phyloP scores from a whole-genome alignment of 306 rosid species.

The Vachellia collinsii region DNA sequence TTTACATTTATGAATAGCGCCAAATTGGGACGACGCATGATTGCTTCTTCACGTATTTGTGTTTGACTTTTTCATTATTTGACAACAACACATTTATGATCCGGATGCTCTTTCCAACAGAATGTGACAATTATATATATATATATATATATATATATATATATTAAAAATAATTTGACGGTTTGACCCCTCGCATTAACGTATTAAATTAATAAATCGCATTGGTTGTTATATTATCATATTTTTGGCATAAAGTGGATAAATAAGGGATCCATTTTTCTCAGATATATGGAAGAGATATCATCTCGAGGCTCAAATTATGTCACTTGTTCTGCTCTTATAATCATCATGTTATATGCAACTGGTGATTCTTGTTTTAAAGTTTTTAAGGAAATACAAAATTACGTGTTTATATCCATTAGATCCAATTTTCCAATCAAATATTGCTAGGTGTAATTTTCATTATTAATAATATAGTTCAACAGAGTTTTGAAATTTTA shows the following conservation, averaged over 20 bases:
- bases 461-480: too few species aligned
- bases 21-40: not conserved
- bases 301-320: not conserved
- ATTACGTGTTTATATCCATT: too few species aligned
- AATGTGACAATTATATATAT: not conserved
- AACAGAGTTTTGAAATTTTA: too few species aligned
- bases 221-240: not conserved
- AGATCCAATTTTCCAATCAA: too few species aligned
- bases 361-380: too few species aligned
- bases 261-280: not conserved
- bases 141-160: not conserved
- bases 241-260: not conserved
- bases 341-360: too few species aligned
- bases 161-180: not conserved
- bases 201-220: not conserved
- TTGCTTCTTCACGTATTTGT: not conserved
- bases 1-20: not conserved
- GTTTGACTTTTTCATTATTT: not conserved
- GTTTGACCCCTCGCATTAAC: not conserved
- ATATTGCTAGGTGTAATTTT: too few species aligned
- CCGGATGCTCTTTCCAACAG: constrained; percentile 10
- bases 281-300: not conserved
- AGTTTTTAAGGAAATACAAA: too few species aligned
- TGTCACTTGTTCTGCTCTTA: not conserved
- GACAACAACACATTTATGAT: not conserved